Evolutionary conservation across 257 asterid species (phyloP).

Genomic region (Solanum neorickii): DNA sequence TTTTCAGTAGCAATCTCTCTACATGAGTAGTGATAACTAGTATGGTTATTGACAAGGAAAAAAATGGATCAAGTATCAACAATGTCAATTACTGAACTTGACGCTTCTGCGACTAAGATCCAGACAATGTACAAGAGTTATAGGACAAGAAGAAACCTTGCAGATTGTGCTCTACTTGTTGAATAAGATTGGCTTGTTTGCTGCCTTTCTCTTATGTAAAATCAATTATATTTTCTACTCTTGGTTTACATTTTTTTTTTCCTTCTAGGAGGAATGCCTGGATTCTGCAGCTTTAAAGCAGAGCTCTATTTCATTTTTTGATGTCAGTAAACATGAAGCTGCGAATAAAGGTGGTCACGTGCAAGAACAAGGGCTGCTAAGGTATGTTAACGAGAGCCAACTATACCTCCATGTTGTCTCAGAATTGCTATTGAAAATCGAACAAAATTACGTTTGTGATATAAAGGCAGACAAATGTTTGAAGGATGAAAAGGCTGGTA

Average conservation of each 20-base stretch:
- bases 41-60: slow-evolving; percentile 8
- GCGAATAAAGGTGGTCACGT: slow-evolving; percentile 59
- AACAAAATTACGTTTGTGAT: background rate
- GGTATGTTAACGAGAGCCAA: slow-evolving; percentile 10
- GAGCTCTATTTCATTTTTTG: slow-evolving; percentile 49
- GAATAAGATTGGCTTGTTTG: slow-evolving; percentile 27
- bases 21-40: no score
- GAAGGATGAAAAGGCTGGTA: slow-evolving; percentile 54
- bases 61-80: background rate
- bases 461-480: slow-evolving; percentile 59
- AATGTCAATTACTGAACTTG: slow-evolving; percentile 3
- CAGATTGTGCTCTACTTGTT: slow-evolving; percentile 35
- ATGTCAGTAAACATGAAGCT: slow-evolving; percentile 31
- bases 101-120: slow-evolving; percentile 31
- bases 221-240: background rate
- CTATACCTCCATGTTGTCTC: background rate
- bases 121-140: slow-evolving; percentile 39
- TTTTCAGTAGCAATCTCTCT: no score
- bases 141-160: slow-evolving; percentile 36
- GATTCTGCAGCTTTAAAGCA: slow-evolving; percentile 43
- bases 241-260: background rate
- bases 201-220: background rate
- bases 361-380: slow-evolving; percentile 52
- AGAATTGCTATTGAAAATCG: background rate
- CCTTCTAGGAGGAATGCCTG: slow-evolving; percentile 53